These are phyloP conservation scores for Aureobasidium sp. DNA, from an alignment of 2,329 filamentous ascomycete species.

Conservation along the genomic window DNA sequence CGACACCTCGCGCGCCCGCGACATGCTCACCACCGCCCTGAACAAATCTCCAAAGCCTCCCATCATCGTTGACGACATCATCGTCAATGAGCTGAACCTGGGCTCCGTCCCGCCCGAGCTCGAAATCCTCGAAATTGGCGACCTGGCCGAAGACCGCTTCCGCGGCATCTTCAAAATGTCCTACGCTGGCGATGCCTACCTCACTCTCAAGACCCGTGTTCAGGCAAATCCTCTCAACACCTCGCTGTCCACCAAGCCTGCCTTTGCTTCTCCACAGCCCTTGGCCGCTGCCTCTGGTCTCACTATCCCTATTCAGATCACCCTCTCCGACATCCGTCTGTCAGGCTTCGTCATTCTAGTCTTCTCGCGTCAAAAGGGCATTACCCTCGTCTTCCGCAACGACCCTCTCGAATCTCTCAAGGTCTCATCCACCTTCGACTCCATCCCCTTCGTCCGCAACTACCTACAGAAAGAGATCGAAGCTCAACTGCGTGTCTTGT, in stretches of 20 bases:
- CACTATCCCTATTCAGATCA: conserved; percentile 96
- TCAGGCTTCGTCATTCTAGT: conserved; percentile 97
- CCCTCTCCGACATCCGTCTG: conserved; percentile 86
- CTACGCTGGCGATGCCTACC: conserved; percentile 88
- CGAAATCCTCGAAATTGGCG: conserved; percentile 95
- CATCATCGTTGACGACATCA: conserved; percentile 98
- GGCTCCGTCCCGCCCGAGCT: conserved; percentile 89
- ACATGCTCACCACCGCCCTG: conserved; percentile 86
- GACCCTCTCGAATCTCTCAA: conserved; percentile 96
- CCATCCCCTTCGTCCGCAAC: conserved; percentile 95
- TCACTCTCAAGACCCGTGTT: conserved; percentile 91
- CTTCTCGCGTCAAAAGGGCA: conserved; percentile 93
- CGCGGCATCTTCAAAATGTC: conserved; percentile 99
- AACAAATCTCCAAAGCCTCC: conserved; percentile 98
- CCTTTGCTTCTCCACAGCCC: conserved; percentile 84
- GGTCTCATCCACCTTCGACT: conserved; percentile 97
- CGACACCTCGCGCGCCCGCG: conserved; percentile 83
- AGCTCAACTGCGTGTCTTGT: conserved; percentile 78
- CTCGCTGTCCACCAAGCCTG: conserved; percentile 82
- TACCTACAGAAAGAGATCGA: conserved; percentile 96
- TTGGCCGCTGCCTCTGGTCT: conserved; percentile 84
- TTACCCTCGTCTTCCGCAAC: conserved; percentile 95
- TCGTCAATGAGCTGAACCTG: conserved; percentile 95
- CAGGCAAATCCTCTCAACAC: conserved; percentile 98
- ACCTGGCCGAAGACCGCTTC: conserved; percentile 93